Percentiles rank a stretch among this genome's conserved stretches.
Conservation (phyloP, 768 basidiomycete genomes). For the Lactarius vividus region DNA sequence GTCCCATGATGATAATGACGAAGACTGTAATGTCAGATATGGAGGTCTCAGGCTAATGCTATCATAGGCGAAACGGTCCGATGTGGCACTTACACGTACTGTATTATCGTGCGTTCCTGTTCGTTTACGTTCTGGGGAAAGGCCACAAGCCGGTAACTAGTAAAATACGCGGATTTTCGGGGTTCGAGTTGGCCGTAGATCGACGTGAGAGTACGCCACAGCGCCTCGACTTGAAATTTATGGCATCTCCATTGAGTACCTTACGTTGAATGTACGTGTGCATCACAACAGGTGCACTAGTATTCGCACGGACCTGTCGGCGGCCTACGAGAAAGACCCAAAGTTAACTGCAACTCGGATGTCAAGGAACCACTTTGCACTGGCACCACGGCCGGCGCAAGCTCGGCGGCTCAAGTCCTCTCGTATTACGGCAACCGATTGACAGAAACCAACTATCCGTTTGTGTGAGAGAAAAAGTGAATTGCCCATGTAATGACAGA, state of each 20-base stretch:
- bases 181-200: not conserved
- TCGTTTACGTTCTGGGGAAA: not conserved
- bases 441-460: not conserved
- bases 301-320: not conserved
- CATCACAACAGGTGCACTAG: not conserved
- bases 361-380: not conserved
- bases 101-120: not conserved
- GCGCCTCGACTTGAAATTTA: not conserved
- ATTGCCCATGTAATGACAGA: conserved; percentile 7
- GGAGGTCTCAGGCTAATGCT: not conserved
- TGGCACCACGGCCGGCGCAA: not conserved
- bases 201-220: not conserved
- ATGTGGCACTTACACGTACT: not conserved
- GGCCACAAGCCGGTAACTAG: not conserved
- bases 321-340: not conserved
- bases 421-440: not conserved
- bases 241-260: not conserved
- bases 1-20: not conserved
- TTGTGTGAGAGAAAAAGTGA: not conserved
- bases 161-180: not conserved
- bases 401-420: not conserved
- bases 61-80: not conserved
- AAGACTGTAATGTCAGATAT: not conserved
- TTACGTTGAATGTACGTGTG: not conserved
- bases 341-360: not conserved